A percentile compares a stretch with the other conserved stretches of the same genome.
These are phyloP conservation scores for Exutisphaerella laricina DNA, from an alignment of 2,329 filamentous ascomycete genomes.

Conservation along the genomic window DNA sequence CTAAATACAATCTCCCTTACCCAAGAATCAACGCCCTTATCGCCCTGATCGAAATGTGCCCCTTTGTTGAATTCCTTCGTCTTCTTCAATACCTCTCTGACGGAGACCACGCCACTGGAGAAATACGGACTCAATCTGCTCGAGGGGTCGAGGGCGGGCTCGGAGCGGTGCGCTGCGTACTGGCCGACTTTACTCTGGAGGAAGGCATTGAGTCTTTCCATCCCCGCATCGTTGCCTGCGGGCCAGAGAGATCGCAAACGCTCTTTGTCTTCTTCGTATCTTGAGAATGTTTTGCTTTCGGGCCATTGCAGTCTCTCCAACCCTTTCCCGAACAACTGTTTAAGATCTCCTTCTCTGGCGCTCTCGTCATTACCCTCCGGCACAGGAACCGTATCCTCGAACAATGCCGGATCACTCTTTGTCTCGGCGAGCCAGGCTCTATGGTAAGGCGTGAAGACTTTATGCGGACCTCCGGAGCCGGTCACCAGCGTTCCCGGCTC, in stretches of 20 bases:
- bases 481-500: conserved; percentile 43
- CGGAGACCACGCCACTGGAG: conserved; percentile 41
- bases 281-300: conserved; percentile 39
- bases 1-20: conserved; percentile 50
- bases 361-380: conserved; percentile 40
- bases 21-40: conserved; percentile 39
- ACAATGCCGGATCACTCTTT: conserved; percentile 38
- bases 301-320: conserved; percentile 36
- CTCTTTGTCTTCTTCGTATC: conserved; percentile 35
- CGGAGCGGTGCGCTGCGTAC: conserved; percentile 41
- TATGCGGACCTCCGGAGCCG: conserved; percentile 43
- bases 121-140: conserved; percentile 43
- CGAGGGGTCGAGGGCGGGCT: conserved; percentile 40
- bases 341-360: conserved; percentile 46
- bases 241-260: conserved; percentile 43
- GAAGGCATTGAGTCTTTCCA: conserved; percentile 39
- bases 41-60: conserved; percentile 40
- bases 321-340: conserved; percentile 55
- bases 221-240: conserved; percentile 40
- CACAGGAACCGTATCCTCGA: conserved; percentile 37
- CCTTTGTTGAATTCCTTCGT: conserved; percentile 40
- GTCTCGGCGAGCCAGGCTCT: conserved; percentile 43
- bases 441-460: conserved; percentile 50
- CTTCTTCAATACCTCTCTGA: conserved; percentile 42
- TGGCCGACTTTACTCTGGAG: conserved; percentile 35